Evolutionary conservation across 208 protist species (phyloP), one percentile per base, ranked within the genome.

Genomic region (Balamuthia mandrillaris): DNA sequence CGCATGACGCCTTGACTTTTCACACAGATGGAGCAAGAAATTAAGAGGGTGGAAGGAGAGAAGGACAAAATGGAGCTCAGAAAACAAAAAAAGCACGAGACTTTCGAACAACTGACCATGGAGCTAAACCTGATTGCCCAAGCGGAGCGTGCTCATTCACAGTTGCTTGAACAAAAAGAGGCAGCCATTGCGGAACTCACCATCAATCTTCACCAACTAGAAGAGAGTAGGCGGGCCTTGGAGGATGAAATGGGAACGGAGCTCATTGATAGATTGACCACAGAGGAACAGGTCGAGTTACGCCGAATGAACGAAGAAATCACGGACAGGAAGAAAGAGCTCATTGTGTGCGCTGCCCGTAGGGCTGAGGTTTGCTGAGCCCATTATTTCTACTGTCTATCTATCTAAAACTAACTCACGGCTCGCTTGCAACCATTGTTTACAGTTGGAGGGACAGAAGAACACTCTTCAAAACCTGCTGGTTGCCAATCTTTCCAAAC

Each of bases 191-290:
- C 70, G 21, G 70, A 52, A 49, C 70, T 52, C 27, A 79, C 70
- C 12, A 49, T 60, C 45, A 52, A 49, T 9, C 47, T 79, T 21
- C 21, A 49, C 1, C 45, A 79, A 49, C 70, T 79, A 1, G 70
- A 74, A 16, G 65, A 74, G 65, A 74, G 41, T 27, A 37, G 65
- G 21, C 21, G 72, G 27, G 39, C 88, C 56, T 41, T 89, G n/a
- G 1, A 81, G 33, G 54, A 21, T 14, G 86, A 92, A 79, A 41
- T 90, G 49, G 87, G 68, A n/a, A 75, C 66, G 27, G 39, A 44
- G 33, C 21, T 91, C 21, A 27, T 33, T 7, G 21, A 47, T 31
- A 14, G 56, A 24, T 56, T 91, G 0, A 37, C 39, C 0, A 10
- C 37, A 2, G 78, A 68, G 27, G 74, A 86, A 12, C 60, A 88